phyloP scores from a whole-genome alignment of 768 basidiomycete genomes.

The Paxillus involutus region DNA sequence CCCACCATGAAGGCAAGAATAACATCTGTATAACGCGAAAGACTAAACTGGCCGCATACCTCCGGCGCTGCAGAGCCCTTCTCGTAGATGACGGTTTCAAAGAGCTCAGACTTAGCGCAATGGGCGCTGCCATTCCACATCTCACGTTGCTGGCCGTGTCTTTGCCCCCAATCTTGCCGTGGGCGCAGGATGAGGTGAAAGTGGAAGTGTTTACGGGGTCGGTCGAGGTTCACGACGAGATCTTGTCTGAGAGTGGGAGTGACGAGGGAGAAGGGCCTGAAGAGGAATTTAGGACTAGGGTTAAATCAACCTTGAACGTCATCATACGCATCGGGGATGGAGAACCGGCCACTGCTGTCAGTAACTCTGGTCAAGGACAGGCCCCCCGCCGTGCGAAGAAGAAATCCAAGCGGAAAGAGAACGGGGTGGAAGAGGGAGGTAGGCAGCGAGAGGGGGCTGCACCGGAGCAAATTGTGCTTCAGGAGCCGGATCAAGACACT shows the following conservation, averaged over 20 bases:
- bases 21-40: slow-evolving; percentile 78
- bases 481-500: slow-evolving; percentile 44
- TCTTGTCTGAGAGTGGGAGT: slow-evolving; percentile 40
- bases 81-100: slow-evolving; percentile 79
- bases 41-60: slow-evolving; percentile 68
- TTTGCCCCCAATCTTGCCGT: slow-evolving; percentile 73
- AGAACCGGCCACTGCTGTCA: slow-evolving; percentile 33
- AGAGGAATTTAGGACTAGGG: slow-evolving; percentile 57
- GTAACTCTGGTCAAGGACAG: slow-evolving; percentile 2
- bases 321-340: slow-evolving; percentile 64
- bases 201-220: slow-evolving; percentile 68
- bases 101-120: slow-evolving; percentile 71
- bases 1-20: slow-evolving; percentile 79
- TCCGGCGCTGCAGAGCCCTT: slow-evolving; percentile 74
- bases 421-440: slow-evolving; percentile 2
- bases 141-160: slow-evolving; percentile 69
- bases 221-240: slow-evolving; percentile 74
- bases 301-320: slow-evolving; percentile 68
- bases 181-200: slow-evolving; percentile 57
- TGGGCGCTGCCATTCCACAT: slow-evolving; percentile 90
- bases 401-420: slow-evolving; percentile 8
- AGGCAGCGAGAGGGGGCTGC: slow-evolving; percentile 3
- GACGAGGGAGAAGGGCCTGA: slow-evolving; percentile 63
- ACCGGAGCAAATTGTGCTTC: slow-evolving; percentile 33
- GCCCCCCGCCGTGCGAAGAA: slow-evolving; percentile 3